A percentile compares a stretch with the other conserved stretches of the same genome.
phyloP scores from a whole-genome alignment of 2,329 filamentous ascomycete genomes.

The Parafenestella ontariensis region DNA sequence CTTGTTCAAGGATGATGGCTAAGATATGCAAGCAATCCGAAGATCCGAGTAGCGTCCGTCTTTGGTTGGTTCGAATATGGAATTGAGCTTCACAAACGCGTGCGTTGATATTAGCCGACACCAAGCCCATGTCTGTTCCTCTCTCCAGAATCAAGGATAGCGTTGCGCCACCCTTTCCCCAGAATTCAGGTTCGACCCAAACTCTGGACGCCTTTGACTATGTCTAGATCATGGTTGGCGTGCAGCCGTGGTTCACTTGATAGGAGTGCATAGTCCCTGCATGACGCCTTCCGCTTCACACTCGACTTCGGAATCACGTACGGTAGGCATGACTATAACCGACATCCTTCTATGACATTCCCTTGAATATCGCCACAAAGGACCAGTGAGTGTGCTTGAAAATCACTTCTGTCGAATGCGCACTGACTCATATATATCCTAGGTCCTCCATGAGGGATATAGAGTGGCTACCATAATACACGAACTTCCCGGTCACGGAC shows the following conservation, averaged over 20 bases:
- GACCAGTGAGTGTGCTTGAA: slow-evolving; percentile 8
- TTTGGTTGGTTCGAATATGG: neutral
- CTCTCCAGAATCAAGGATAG: neutral
- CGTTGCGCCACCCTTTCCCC: slow-evolving; percentile 3
- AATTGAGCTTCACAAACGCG: neutral
- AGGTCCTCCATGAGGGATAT: slow-evolving; percentile 6
- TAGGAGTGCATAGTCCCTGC: slow-evolving; percentile 12
- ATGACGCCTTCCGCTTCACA: slow-evolving; percentile 1
- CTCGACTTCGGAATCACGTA: neutral
- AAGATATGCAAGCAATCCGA: neutral
- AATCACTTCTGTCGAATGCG: neutral
- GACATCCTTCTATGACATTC: neutral
- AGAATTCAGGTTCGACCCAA: slow-evolving; percentile 1
- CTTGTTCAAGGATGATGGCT: neutral
- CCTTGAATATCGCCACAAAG: neutral
- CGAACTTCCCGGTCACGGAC: slow-evolving; percentile 6
- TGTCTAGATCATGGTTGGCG: slow-evolving; percentile 2
- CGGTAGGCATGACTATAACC: neutral
- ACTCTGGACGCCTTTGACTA: slow-evolving; percentile 1
- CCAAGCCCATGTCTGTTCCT: neutral
- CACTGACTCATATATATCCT: slow-evolving; percentile 6
- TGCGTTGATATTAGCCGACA: slow-evolving; percentile 2
- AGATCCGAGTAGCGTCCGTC: neutral
- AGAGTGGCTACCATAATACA: slow-evolving; percentile 4
- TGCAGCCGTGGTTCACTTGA: slow-evolving; percentile 16